Base-by-base conservation (phyloP, 768 basidiomycete species). In the Dictyophora rubrovolvata region DNA sequence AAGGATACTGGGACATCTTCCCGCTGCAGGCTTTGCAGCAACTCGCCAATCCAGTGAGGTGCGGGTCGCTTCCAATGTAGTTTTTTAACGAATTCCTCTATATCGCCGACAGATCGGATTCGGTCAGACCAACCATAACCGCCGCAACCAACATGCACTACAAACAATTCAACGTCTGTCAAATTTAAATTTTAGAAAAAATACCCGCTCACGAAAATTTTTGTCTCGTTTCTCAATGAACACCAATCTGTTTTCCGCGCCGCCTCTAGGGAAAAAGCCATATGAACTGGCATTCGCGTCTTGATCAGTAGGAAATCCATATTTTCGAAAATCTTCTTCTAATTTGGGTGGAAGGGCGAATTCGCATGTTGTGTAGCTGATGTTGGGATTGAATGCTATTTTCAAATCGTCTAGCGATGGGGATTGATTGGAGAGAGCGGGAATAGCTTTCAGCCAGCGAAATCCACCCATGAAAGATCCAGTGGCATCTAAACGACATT, bases 401-500 rank as follows among this genome's bases (percentile, higher is more conserved):
- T 59, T 65, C 17, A 62, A 28, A 5, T 50, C 48, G 1, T 60
- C 14, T 16, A 64, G 35, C 17, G 49, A 11, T 11, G 50, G 20
- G 0, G 8, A 21, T 16, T n/a, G 34, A 20, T 18, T 49, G 20
- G 50, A 35, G 5, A 14, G 17, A 17, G 50, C 50, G 17, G n/a
- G 46, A 23, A 37, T n/a, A 21, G 55, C 49, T 47, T 59, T 34
- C 2, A 68, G 54, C 61, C 61, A 62, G 48, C 63, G 62, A 1
- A 59, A 36, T n/a, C 67, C 68, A 1, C 59, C 63, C 37, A 64
- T 64, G 16, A 59, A 60, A 11, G 55, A 33, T 2, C 67, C 69
- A 5, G 68, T 68, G 54, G 68, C 66, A 42, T 67, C 69, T 67
- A 23, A 55, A 55, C 21, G 18, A 37, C 17, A 55, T 8, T 21